A percentile compares a stretch with the other conserved stretches of the same genome.
Conservation (phyloP, 257 asterid species). For the Eucommia ulmoides region DNA sequence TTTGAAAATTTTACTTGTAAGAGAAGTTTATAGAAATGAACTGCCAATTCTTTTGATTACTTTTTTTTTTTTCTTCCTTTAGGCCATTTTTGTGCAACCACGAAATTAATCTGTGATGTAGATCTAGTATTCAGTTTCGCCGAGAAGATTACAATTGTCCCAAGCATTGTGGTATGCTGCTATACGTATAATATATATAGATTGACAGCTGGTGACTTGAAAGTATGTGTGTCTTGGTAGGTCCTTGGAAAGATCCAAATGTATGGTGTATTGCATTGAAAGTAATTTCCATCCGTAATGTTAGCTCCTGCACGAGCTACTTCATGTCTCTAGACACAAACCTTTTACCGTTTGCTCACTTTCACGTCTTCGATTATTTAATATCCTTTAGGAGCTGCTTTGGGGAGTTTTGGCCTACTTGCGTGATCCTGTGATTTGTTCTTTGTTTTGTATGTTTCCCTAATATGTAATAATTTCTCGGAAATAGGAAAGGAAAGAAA, state of each 20-base stretch:
- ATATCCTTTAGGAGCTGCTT: background rate
- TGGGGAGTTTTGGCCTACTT: background rate
- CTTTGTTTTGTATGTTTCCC: background rate
- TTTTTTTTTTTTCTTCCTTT: background rate
- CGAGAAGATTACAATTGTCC: background rate
- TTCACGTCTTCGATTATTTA: too few relatives aligned
- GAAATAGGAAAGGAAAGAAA: slow-evolving; percentile 77
- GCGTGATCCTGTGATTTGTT: background rate
- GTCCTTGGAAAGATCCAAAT: background rate
- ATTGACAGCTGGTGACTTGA: too few relatives aligned
- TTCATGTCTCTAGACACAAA: background rate
- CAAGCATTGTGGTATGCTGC: too few relatives aligned
- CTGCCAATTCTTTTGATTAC: background rate
- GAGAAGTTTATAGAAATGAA: background rate
- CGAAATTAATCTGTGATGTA: background rate
- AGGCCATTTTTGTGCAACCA: background rate
- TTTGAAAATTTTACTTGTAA: too few relatives aligned
- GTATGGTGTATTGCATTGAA: background rate
- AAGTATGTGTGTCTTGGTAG: background rate
- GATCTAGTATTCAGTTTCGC: background rate
- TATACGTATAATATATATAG: too few relatives aligned
- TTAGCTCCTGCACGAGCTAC: background rate
- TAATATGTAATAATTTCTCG: background rate
- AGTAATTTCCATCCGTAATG: background rate
- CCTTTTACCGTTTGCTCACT: background rate